Base-by-base conservation (phyloP, 192 early-diverging fungal species). In the Allomyces macrogynus region DNA sequence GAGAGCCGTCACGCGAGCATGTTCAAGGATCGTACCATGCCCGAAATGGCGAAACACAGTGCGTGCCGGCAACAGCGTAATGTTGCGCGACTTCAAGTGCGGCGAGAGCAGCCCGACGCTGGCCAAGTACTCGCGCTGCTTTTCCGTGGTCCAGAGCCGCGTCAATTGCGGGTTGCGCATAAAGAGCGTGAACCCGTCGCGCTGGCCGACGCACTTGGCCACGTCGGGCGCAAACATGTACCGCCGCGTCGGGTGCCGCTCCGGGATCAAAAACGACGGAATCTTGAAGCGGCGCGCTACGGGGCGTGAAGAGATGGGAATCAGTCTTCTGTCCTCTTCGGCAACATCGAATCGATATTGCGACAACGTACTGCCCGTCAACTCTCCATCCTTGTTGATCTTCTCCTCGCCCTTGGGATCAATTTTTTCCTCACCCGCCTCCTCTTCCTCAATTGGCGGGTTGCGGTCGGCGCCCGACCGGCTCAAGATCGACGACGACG, bases 141-240 rank as follows among this genome's bases (percentile, higher is more conserved):
- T 71, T 14, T 75, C 74, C 10, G 65, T 71, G 32, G 70, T 75
- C 44, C 65, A 69, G 22, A 81, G 25, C 12, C 77, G 71, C 18
- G 65, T 68, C 27, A 81, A 60, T 44, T 76, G 65, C 23, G 70
- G 68, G 68, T 79, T 77, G 22, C 69, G 72, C 27, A 77, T 67
- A 62, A 79, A 80, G 63, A 82, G 75, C 23, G 80, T 76, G 70
- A 78, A 80, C 26, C 78, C 74, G 69, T 82, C 80, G 43, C 80
- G 68, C 68, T 73, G 78, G n/a, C 74, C 74, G 1, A 82, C 65
- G 10, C 67, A 24, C 49, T 75, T 76, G 12, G 78, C 64, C 16
- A 76, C 77, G 57, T 82, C 80, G 24, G 77, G 66, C n/a, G 80
- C 74, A 44, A 78, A 69, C 74, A 79, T 73, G 65, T 78, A 82